Evolutionary conservation across 2,329 filamentous ascomycete species (phyloP).

Genomic region (Helminthosporium solani): DNA sequence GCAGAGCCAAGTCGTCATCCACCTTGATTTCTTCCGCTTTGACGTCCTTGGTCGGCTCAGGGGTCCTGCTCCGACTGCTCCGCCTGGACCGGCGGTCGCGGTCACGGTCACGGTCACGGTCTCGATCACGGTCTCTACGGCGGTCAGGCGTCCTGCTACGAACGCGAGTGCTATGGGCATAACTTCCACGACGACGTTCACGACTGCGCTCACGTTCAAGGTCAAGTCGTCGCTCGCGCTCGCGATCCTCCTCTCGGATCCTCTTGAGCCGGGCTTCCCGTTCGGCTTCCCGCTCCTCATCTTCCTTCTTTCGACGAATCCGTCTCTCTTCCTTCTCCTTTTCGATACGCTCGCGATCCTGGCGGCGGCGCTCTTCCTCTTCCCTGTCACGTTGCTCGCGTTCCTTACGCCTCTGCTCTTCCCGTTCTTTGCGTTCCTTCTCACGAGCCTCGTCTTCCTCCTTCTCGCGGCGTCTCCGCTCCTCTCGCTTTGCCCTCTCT

Average conservation of each 20-base stretch:
- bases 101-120: constrained; percentile 42
- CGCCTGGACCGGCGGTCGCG: constrained; percentile 12
- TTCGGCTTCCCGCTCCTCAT: constrained; percentile 45
- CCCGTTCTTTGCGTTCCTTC: constrained; percentile 49
- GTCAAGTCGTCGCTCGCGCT: constrained; percentile 40
- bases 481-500: constrained; percentile 56
- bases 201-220: constrained; percentile 56
- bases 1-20: constrained; percentile 40
- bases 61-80: constrained; percentile 20
- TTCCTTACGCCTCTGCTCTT: constrained; percentile 43
- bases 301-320: constrained; percentile 47
- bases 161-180: constrained; percentile 10
- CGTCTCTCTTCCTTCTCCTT: constrained; percentile 55
- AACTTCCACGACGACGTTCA: constrained; percentile 33
- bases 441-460: constrained; percentile 48
- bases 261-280: constrained; percentile 47
- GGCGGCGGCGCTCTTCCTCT: constrained; percentile 34
- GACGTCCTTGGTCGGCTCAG: constrained; percentile 23
- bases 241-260: constrained; percentile 36
- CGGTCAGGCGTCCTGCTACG: constrained; percentile 29
- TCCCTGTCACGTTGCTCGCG: constrained; percentile 32
- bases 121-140: constrained; percentile 47
- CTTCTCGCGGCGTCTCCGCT: constrained; percentile 53
- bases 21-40: constrained; percentile 41
- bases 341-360: constrained; percentile 31